phyloP scores from a whole-genome alignment of 345 rosid species.

The Moricandia moricandioides region DNA sequence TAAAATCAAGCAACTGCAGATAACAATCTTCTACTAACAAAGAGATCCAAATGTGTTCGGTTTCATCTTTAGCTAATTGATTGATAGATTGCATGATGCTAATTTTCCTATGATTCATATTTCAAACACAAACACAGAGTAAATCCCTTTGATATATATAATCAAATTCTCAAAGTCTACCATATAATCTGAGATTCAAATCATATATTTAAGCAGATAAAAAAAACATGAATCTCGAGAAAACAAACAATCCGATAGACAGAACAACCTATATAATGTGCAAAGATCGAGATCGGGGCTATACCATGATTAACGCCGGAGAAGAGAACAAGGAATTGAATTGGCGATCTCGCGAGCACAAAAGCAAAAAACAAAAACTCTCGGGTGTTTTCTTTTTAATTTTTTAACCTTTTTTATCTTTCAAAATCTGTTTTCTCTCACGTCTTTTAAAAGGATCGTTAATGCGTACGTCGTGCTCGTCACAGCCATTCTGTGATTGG shows the following conservation, averaged over 20 bases:
- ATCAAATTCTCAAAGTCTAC: not conserved
- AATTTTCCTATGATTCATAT: not conserved
- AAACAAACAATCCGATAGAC: not conserved
- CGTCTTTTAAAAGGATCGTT: not conserved
- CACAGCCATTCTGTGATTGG: constrained; percentile 22
- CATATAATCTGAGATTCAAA: not conserved
- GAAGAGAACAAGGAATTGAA: not conserved
- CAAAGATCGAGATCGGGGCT: not conserved
- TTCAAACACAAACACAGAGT: not conserved
- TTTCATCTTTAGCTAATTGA: not conserved
- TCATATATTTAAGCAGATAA: not conserved
- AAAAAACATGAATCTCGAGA: not conserved
- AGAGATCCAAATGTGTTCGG: not conserved
- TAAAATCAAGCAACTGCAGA: not conserved
- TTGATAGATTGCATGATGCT: not conserved
- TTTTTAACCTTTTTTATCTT: not conserved
- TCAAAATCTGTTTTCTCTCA: not conserved
- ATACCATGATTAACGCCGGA: constrained; percentile 28
- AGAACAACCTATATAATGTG: not conserved
- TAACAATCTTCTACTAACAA: not conserved
- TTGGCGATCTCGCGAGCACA: constrained; percentile 2
- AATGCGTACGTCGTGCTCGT: not conserved
- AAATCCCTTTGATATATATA: not conserved
- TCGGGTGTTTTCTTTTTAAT: not conserved
- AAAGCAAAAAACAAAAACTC: not conserved